Base-by-base conservation (phyloP, 352 stramenopile species). In the Globisporangium nunn region DNA sequence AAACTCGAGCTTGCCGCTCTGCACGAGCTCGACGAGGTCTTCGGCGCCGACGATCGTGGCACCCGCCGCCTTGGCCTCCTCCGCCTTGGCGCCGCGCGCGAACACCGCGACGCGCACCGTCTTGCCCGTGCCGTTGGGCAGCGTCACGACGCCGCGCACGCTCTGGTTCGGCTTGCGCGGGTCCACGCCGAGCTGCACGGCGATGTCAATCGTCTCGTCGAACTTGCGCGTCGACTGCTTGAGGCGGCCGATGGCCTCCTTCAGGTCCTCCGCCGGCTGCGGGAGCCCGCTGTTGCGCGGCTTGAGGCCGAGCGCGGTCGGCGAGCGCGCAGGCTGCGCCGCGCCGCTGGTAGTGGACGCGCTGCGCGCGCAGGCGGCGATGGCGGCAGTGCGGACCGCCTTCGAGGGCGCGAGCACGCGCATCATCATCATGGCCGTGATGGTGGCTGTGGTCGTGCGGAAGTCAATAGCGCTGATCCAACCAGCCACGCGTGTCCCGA, bases 1-100 rank as follows among this genome's bases (percentile, higher is more conserved):
- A 58, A 98, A 97, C 53, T 97, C 84, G 41, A 95, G 59, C 52
- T 96, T 87, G 53, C 91, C 86, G 50, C 81, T 92, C 71, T 96
- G 84, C 52, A 98, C 79, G 50, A 79, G 64, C 54, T 96, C 87
- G 29, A 97, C 77, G 31, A 97, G 75, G 59, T 97, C 89, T 52
- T 97, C 91, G 15, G 85, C 88, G 45, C 91, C 91, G 35, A 97
- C 90, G 43, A 97, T 85, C 39, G 82, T 80, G 15, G 91, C 91
- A 18, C 91, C 91, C 31, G 91, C 91, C 47, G 76, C 86, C 64
- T 82, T 93, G 49, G 91, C 91, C 54, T 96, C 88, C 59, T 96
- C 89, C 18, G 85, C 89, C 68, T 94, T 95, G 15, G 74, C 70
- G 52, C 88, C 90, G 47, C 87, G 82, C 46, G 88, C 88, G 62